Evolutionary conservation across 108 stramenopile species (phyloP), one percentile per base, ranked within the genome.

Genomic region (Cylindrotheca fusiformis): DNA sequence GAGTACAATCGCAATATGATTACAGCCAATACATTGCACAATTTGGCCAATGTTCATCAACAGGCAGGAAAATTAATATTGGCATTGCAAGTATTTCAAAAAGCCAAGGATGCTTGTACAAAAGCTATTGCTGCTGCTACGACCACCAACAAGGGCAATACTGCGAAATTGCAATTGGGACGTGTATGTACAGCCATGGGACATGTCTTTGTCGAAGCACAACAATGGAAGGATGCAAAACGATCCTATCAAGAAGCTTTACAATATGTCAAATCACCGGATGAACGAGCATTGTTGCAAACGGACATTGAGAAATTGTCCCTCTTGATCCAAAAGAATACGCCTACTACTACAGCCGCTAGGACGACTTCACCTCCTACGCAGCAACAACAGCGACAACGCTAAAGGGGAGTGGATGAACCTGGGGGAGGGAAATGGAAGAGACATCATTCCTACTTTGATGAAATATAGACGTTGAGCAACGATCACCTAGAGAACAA

Each of bases 41-140:
- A 81, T 53, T 69, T 77, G 24, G 71, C 75, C 36, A 81, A 77
- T 69, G 66, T 81, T 23, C 57, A 61, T 50, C 72, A 65, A 48
- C 55, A 66, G 18, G 66, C 54, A 17, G 49, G 58, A n/a, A 47
- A 77, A 18, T 52, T 60, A 8, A 18, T 27, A 1, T n/a, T 23
- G 41, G 71, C 80, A 2, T 25, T 77, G 21, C 24, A 48, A 25
- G 49, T 32, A 4, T 69, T 77, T 24, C 27, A 28, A n/a, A 46
- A 76, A 59, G 71, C 78, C 8, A 58, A n/a, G n/a, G n/a, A 64
- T 46, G 4, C 20, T 19, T n/a, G 45, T 19, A 58, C 5, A 12
- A 10, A 33, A 30, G 48, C 28, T 4, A 6, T 48, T 48, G 26
- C 28, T 4, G 24, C 24, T 25, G 48, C 29, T 0, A 6, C 22